These are phyloP conservation scores for Solanum tarapatanum DNA, from an alignment of 257 asterid species.

Conservation along the genomic window DNA sequence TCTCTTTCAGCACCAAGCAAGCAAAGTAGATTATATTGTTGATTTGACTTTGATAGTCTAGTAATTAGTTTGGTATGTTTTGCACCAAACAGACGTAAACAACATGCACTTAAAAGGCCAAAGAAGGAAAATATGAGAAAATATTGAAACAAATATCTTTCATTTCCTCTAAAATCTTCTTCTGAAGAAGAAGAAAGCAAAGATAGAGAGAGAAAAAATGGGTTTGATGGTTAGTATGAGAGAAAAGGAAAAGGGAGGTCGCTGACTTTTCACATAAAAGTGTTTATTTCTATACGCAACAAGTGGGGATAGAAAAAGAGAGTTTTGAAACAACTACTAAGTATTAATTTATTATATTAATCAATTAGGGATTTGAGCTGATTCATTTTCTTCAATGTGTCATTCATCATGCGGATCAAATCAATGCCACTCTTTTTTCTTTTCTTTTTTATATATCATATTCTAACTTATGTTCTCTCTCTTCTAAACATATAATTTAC, in stretches of 20 bases:
- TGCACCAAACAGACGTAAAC: constrained; percentile 18
- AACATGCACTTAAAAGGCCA: constrained; percentile 17
- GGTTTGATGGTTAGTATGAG: not conserved
- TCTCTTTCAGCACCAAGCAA: not conserved
- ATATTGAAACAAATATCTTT: not conserved
- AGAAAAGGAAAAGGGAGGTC: constrained; percentile 7
- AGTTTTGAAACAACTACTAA: not conserved
- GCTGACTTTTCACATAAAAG: constrained; percentile 62
- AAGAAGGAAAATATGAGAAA: not conserved
- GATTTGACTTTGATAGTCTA: not conserved
- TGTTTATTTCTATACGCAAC: constrained; percentile 39
- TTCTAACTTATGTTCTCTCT: constrained; percentile 11
- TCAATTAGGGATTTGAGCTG: constrained; percentile 20
- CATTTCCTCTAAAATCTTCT: not conserved
- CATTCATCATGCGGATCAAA: constrained; percentile 22
- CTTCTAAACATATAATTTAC: not conserved
- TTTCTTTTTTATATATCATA: not conserved
- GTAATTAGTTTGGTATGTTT: constrained; percentile 1
- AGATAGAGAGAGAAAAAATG: constrained; percentile 6
- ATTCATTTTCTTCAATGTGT: constrained; percentile 3
- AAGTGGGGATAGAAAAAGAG: constrained; percentile 4
- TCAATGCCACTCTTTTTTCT: constrained; percentile 24
- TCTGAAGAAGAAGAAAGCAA: not conserved
- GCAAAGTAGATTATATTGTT: not conserved
- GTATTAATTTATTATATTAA: constrained; percentile 7